Percentiles rank a stretch among this genome's conserved stretches.
These are phyloP conservation scores for Cyberlindnera amylophila DNA, from an alignment of 805 yeast species.

Conservation along the genomic window DNA sequence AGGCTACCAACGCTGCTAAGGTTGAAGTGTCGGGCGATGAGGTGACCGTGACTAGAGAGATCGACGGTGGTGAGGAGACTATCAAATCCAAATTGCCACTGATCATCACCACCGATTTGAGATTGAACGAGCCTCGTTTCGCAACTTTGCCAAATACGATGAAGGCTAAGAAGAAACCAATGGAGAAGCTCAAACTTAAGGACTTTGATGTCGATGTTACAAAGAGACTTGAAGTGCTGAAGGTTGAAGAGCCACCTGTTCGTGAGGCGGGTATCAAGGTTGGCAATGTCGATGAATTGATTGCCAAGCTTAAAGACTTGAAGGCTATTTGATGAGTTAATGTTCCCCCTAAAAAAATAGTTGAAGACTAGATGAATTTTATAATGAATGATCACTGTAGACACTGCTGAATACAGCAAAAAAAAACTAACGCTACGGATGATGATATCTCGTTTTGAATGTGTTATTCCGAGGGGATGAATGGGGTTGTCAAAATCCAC, in stretches of 20 bases:
- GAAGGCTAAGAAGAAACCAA: slow-evolving; percentile 97
- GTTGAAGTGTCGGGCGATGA: slow-evolving; percentile 58
- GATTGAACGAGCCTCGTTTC: slow-evolving; percentile 92
- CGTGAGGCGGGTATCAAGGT: slow-evolving; percentile 84
- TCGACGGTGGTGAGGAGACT: slow-evolving; percentile 92
- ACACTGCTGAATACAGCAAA: no score
- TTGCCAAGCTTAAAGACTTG: slow-evolving; percentile 68
- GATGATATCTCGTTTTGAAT: no score
- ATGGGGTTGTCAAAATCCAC: no score
- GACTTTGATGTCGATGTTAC: slow-evolving; percentile 65
- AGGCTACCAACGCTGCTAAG: slow-evolving; percentile 91
- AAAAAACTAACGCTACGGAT: no score
- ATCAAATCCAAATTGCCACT: slow-evolving; percentile 75
- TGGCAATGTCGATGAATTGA: slow-evolving; percentile 73
- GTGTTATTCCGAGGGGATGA: no score
- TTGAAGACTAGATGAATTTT: no score
- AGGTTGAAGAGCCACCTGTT: slow-evolving; percentile 81
- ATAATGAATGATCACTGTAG: no score
- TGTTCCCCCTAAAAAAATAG: no score
- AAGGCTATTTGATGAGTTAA: slow-evolving; percentile 22
- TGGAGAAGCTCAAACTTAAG: slow-evolving; percentile 58
- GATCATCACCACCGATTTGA: slow-evolving; percentile 86
- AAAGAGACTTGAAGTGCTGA: slow-evolving; percentile 61
- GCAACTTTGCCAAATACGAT: slow-evolving; percentile 94
- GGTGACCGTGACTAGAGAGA: slow-evolving; percentile 79